These are phyloP conservation scores for Cordyceps pruinosa DNA, from an alignment of 2,329 filamentous ascomycete genomes.

Conservation along the genomic window DNA sequence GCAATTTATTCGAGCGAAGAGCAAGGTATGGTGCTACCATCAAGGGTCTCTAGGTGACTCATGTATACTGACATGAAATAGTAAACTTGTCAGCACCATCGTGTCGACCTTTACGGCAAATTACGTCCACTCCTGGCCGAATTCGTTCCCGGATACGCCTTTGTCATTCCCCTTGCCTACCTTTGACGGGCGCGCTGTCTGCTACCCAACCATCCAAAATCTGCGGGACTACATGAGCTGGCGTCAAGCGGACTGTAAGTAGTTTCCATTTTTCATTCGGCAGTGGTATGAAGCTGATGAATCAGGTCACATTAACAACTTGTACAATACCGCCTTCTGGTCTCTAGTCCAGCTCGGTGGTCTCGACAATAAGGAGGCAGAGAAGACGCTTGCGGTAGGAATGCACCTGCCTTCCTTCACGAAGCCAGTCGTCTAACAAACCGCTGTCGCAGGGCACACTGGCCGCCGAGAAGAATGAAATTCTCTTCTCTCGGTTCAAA, in stretches of 20 bases:
- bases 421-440: conserved; percentile 16
- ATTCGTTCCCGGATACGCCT: conserved; percentile 63
- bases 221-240: conserved; percentile 93
- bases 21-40: conserved; percentile 53
- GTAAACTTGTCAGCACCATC: conserved; percentile 85
- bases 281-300: conserved; percentile 5
- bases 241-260: conserved; percentile 89
- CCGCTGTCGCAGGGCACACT: conserved; percentile 59
- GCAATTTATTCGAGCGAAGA: conserved; percentile 76
- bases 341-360: conserved; percentile 71
- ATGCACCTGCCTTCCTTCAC: background rate
- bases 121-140: conserved; percentile 76
- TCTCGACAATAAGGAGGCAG: conserved; percentile 69
- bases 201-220: conserved; percentile 77
- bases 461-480: conserved; percentile 88
- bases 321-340: conserved; percentile 98
- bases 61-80: conserved; percentile 28
- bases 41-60: background rate
- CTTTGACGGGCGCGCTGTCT: conserved; percentile 87
- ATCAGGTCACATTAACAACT: conserved; percentile 84
- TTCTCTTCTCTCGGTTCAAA: conserved; percentile 77
- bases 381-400: conserved; percentile 66
- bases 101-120: conserved; percentile 91
- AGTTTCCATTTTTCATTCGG: background rate
- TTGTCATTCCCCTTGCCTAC: conserved; percentile 72